phyloP scores from a whole-genome alignment of 805 yeast genomes.

The Ogataea saltuana region DNA sequence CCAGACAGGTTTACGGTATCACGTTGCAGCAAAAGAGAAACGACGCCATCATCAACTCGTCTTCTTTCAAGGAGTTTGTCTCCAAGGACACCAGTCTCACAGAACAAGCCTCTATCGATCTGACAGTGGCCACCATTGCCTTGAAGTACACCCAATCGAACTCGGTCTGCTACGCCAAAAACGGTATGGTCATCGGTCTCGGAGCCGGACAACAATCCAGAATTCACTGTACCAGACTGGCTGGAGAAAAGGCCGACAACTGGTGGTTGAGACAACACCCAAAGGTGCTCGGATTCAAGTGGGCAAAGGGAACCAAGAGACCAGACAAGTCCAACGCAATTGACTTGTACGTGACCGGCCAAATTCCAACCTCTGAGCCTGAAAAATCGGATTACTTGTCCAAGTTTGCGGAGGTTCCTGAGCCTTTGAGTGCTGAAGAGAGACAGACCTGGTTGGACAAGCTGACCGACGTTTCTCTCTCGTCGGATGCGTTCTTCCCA shows the following conservation, averaged over 20 bases:
- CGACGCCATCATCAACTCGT: constrained; percentile 91
- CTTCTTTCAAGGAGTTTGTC: constrained; percentile 89
- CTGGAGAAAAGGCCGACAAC: constrained; percentile 99
- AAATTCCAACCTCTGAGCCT: constrained; percentile 88
- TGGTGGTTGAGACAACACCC: constrained; percentile 99
- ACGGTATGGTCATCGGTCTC: constrained; percentile 98
- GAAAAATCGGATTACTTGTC: constrained; percentile 91
- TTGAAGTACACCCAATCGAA: constrained; percentile 97
- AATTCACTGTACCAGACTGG: constrained; percentile 98
- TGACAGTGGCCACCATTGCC: constrained; percentile 96
- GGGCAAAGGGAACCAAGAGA: constrained; percentile 98
- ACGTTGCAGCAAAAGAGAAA: constrained; percentile 95
- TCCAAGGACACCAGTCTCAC: constrained; percentile 83
- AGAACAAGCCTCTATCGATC: constrained; percentile 89
- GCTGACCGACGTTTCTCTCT: constrained; percentile 82
- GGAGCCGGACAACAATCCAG: constrained; percentile 99
- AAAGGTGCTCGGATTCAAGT: constrained; percentile 83
- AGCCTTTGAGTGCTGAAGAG: constrained; percentile 79
- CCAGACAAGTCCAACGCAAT: constrained; percentile 98
- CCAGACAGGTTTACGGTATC: constrained; percentile 95
- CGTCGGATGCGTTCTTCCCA: constrained; percentile 99
- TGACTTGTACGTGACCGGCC: constrained; percentile 88
- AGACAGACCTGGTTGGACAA: constrained; percentile 83
- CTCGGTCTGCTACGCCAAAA: constrained; percentile 97
- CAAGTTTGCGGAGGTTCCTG: constrained; percentile 82